Evolutionary conservation across 495 filamentous ascomycete species (phyloP).

Genomic region (Mycothermus thermophilus): DNA sequence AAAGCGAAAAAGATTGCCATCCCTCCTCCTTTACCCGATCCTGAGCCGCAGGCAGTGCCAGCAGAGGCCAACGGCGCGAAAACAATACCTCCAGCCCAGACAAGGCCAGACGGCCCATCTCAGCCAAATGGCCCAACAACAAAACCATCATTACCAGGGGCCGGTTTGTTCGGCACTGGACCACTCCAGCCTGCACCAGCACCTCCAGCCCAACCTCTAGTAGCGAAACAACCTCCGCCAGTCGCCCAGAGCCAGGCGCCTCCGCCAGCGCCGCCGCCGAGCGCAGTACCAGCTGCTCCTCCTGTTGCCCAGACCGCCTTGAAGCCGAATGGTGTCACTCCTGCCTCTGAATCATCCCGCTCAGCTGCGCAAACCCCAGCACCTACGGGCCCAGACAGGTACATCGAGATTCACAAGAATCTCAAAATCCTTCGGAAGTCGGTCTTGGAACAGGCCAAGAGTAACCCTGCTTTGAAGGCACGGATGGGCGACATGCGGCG

Average conservation of each 20-base stretch:
- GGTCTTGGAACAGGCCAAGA: slow-evolving; percentile 36
- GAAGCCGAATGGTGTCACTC: slow-evolving; percentile 5
- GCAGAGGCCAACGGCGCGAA: slow-evolving; percentile 3
- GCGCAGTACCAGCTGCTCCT: slow-evolving; percentile 1
- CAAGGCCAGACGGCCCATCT: not conserved
- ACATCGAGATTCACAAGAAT: slow-evolving; percentile 54
- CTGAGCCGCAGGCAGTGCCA: slow-evolving; percentile 10
- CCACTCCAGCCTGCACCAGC: not conserved
- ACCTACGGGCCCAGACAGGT: slow-evolving; percentile 33
- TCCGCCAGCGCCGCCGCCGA: not conserved
- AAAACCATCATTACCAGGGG: not conserved
- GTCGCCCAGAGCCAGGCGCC: not conserved
- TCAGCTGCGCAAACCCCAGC: not conserved
- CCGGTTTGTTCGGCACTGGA: not conserved
- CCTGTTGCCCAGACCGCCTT: slow-evolving; percentile 1
- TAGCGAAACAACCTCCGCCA: too few relatives aligned
- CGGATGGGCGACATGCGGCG: slow-evolving; percentile 64
- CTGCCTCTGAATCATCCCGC: not conserved
- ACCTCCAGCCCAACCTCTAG: not conserved
- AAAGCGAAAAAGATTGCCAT: slow-evolving; percentile 30
- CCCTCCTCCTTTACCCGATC: slow-evolving; percentile 24
- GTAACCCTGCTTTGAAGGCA: slow-evolving; percentile 38
- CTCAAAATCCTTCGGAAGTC: slow-evolving; percentile 58
- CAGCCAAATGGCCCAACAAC: slow-evolving; percentile 6
- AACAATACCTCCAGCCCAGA: not conserved